These are phyloP conservation scores for Diutina mesorugosa DNA, from an alignment of 1,139 yeast species.

Conservation along the genomic window DNA sequence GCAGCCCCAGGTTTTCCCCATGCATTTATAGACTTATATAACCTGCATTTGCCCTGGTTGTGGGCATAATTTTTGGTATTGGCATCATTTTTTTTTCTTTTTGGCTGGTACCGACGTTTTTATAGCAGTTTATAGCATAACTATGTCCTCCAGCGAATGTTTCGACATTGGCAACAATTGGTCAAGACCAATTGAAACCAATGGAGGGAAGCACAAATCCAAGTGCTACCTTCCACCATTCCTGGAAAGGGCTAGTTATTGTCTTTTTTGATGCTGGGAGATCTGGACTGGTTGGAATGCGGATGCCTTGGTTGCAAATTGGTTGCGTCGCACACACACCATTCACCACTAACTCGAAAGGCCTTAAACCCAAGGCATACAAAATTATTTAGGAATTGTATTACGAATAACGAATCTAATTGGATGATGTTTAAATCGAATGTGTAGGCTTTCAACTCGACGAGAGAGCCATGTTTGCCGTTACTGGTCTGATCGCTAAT, in stretches of 20 bases:
- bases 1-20: neutral
- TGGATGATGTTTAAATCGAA: neutral
- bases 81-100: neutral
- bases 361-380: neutral
- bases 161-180: neutral
- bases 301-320: neutral
- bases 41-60: neutral
- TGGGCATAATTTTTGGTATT: neutral
- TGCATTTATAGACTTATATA: conserved; percentile 1
- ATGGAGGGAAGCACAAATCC: neutral
- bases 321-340: neutral
- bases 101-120: neutral
- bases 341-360: neutral
- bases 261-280: neutral
- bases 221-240: neutral
- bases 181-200: neutral
- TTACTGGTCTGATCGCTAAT: no score
- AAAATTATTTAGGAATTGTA: neutral
- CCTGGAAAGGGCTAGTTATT: neutral
- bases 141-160: neutral
- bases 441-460: no score
- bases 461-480: no score
- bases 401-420: neutral
- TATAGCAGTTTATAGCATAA: conserved; percentile 2
- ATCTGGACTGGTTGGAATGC: neutral